Conservation (phyloP, 495 filamentous ascomycete genomes). For the Penicillium turbatum region DNA sequence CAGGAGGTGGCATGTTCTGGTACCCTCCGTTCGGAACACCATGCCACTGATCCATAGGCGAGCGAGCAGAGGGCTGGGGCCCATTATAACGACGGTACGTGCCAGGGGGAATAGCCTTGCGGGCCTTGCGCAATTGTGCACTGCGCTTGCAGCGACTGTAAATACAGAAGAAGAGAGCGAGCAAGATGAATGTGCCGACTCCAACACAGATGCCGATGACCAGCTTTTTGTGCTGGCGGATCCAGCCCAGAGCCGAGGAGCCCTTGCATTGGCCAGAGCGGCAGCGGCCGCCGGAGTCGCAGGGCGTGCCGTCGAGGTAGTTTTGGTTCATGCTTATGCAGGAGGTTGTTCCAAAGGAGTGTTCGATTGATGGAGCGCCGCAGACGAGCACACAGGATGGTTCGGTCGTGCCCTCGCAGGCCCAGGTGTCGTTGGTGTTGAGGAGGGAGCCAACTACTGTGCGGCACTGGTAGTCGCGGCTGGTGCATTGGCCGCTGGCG, state of each 20-base stretch:
- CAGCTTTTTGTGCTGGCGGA: constrained; percentile 65
- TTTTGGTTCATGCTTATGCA: constrained; percentile 80
- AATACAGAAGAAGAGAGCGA: constrained; percentile 58
- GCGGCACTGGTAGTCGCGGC: constrained; percentile 84
- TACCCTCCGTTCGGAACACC: constrained; percentile 24
- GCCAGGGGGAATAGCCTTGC: constrained; percentile 26
- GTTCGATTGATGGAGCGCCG: constrained; percentile 62
- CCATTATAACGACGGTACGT: constrained; percentile 20
- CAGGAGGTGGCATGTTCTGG: constrained; percentile 16
- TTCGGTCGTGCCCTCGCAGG: constrained; percentile 58
- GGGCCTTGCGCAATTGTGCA: constrained; percentile 25
- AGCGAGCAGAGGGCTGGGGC: constrained; percentile 21
- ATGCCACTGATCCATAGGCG: constrained; percentile 28
- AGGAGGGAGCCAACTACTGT: constrained; percentile 77
- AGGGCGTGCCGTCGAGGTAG: constrained; percentile 90
- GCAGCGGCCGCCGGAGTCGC: constrained; percentile 77
- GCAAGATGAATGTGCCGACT: constrained; percentile 62
- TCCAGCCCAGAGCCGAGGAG: constrained; percentile 59
- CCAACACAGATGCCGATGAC: constrained; percentile 69
- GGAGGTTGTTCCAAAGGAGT: constrained; percentile 20
- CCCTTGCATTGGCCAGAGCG: constrained; percentile 68
- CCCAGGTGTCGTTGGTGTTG: constrained; percentile 71
- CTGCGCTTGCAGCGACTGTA: constrained; percentile 43
- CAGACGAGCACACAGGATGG: constrained; percentile 71
- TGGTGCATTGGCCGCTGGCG: constrained; percentile 93